Percentiles rank a stretch among this genome's conserved stretches.
Conservation (phyloP, 2,329 filamentous ascomycete species). For the Neonectria sp. region DNA sequence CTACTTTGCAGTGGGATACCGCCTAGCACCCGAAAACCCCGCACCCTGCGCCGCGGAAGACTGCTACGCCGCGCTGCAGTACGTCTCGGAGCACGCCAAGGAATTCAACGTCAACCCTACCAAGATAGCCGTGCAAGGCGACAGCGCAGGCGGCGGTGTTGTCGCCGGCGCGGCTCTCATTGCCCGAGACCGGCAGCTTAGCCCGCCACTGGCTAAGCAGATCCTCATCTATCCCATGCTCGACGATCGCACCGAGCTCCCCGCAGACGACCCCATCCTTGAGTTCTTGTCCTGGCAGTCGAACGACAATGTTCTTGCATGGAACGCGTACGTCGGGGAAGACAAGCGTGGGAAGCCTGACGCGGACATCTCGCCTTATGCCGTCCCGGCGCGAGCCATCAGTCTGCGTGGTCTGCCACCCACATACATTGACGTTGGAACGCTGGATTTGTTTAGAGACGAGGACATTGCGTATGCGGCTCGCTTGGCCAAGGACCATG, state of each 20-base stretch:
- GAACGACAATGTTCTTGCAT: not conserved
- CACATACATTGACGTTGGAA: constrained; percentile 8
- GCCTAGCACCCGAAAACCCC: constrained; percentile 59
- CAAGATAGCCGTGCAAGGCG: constrained; percentile 40
- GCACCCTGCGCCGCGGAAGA: constrained; percentile 56
- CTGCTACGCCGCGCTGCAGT: constrained; percentile 50
- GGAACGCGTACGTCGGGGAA: not conserved
- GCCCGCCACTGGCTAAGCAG: constrained; percentile 51
- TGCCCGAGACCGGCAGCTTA: constrained; percentile 48
- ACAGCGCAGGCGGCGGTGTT: constrained; percentile 43
- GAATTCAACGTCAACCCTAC: constrained; percentile 39
- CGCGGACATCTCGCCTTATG: constrained; percentile 14
- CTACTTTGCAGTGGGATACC: constrained; percentile 58
- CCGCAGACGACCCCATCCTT: constrained; percentile 3
- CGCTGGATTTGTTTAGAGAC: constrained; percentile 11
- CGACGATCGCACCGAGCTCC: constrained; percentile 47
- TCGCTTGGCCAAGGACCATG: not conserved
- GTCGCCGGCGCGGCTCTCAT: constrained; percentile 56
- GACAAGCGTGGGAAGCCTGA: constrained; percentile 5
- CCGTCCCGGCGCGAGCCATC: constrained; percentile 12
- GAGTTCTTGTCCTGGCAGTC: constrained; percentile 12
- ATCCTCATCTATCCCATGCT: constrained; percentile 54
- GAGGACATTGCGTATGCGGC: constrained; percentile 4
- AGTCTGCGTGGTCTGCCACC: constrained; percentile 3
- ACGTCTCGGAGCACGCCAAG: constrained; percentile 42